These are phyloP conservation scores for Pisolithus tinctorius DNA, from an alignment of 768 basidiomycete genomes.

Conservation along the genomic window DNA sequence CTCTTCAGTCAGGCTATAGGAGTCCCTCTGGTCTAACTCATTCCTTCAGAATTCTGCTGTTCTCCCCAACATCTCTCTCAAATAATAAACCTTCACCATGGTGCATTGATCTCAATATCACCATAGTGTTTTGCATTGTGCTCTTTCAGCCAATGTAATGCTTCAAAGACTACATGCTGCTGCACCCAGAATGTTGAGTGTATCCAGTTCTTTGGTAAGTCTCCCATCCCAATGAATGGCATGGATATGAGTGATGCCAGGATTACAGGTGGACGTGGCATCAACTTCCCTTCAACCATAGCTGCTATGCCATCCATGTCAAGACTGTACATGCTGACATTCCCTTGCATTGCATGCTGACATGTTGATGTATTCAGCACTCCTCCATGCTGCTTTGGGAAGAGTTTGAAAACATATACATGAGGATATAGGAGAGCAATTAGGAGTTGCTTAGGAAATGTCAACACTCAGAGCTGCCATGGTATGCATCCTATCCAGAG, in stretches of 20 bases:
- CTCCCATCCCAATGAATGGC: too few species aligned
- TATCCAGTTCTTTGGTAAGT: too few species aligned
- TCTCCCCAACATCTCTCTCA: too few species aligned
- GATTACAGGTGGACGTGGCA: constrained; percentile 24
- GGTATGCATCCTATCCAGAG: constrained; percentile 34
- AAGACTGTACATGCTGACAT: constrained; percentile 14
- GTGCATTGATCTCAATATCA: too few species aligned
- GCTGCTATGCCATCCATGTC: constrained; percentile 24
- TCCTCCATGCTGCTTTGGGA: neutral
- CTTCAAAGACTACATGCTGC: too few species aligned
- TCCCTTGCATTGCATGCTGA: neutral
- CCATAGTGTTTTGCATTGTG: too few species aligned
- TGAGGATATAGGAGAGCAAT: constrained; percentile 26
- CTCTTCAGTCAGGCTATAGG: too few species aligned
- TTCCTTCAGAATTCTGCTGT: too few species aligned
- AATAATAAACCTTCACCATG: too few species aligned
- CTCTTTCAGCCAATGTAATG: too few species aligned
- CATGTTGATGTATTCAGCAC: neutral
- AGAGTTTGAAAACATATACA: neutral
- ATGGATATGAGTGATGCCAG: constrained; percentile 26
- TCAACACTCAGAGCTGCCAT: constrained; percentile 20
- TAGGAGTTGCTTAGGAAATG: constrained; percentile 32
- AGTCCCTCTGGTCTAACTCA: too few species aligned
- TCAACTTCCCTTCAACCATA: constrained; percentile 29
- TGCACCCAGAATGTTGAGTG: too few species aligned